Base-by-base conservation (phyloP, 139 green algal species). In the Auxenochlorella protothecoides region DNA sequence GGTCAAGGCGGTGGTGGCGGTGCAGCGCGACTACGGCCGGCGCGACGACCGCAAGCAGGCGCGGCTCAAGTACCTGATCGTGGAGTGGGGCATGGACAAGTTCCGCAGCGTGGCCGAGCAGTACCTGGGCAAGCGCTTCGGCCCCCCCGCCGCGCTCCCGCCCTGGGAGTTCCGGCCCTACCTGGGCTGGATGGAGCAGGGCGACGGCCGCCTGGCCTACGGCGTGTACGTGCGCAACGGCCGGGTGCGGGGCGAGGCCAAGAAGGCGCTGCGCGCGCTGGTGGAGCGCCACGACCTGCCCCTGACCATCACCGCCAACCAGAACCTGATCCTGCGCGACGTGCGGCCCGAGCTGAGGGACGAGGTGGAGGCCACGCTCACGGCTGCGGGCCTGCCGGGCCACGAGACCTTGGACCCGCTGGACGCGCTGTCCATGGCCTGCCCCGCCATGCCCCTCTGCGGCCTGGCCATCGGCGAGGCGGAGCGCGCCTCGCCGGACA, bases 21-120 rank as follows among this genome's bases (percentile, higher is more conserved):
- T 83, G 68, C 95, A 99, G 87, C 87, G 95, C 44, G 95, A 99
- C 87, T 98, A 99, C 76, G 95, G 95, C 53, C 85, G 95, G 12
- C 87, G 95, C 54, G 95, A 99, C 78, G 96, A 98, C 84, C 84
- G 95, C 76, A 93, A 92, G 79, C 79, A 96, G 82, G 82, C 93
- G 13, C 88, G 95, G 61, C 84, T 99, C 54, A 99, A 99, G 91
- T 99, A 99, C 85, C 87, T 99, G 66, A 84, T 99, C 14, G 54
- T 89, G 54, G 86, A 93, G 75, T 99, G 95, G 95, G 95, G 90
- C 68, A 83, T 99, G 52, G 90, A 97, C 69, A 90, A 88, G 74
- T 99, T 99, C 89, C 77, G 86, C 54, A 74, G 78, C 12, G 95
- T 97, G 14, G 84, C 86, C 6, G 95, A 99, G 88, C 89, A 97